Percentiles rank a stretch among this genome's conserved stretches.
These are phyloP conservation scores for Tuber aestivum DNA, from an alignment of 495 filamentous ascomycete genomes.

Conservation along the genomic window DNA sequence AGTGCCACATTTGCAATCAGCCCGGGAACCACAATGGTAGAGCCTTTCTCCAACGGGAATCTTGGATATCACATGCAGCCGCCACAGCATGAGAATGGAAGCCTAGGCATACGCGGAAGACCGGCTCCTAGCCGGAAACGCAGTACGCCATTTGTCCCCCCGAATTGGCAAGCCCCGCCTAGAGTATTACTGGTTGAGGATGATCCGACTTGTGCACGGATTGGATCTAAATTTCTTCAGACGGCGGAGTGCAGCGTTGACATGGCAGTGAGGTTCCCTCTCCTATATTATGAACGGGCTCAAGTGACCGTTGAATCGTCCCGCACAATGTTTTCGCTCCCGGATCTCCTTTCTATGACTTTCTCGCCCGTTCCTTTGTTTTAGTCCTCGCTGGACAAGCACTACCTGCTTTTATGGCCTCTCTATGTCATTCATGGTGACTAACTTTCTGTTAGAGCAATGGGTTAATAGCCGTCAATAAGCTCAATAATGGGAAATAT, in stretches of 20 bases:
- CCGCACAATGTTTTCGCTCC: neutral
- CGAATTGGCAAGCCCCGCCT: conserved; percentile 50
- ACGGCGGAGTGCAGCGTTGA: conserved; percentile 85
- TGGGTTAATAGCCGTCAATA: conserved; percentile 87
- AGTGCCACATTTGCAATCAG: conserved; percentile 27
- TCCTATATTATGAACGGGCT: conserved; percentile 6
- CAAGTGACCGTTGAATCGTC: neutral
- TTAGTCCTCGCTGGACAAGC: neutral
- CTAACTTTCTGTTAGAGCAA: conserved; percentile 59
- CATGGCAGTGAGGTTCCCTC: conserved; percentile 65
- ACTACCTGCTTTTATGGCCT: neutral
- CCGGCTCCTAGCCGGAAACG: conserved; percentile 54
- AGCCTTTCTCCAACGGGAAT: conserved; percentile 28
- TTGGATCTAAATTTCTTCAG: conserved; percentile 89
- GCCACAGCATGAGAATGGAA: conserved; percentile 19
- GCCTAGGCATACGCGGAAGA: conserved; percentile 11
- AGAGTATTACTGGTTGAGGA: conserved; percentile 91
- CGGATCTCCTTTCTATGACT: neutral
- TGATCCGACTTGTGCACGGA: conserved; percentile 86
- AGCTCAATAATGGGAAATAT: conserved; percentile 76
- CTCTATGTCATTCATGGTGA: conserved; percentile 18
- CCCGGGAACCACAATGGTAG: conserved; percentile 19
- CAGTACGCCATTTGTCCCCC: conserved; percentile 60
- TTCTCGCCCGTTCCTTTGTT: neutral
- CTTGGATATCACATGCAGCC: conserved; percentile 27